Percentiles rank a stretch among this genome's conserved stretches.
Conservation (phyloP, 768 basidiomycete species). For the Grammothele lineata region DNA sequence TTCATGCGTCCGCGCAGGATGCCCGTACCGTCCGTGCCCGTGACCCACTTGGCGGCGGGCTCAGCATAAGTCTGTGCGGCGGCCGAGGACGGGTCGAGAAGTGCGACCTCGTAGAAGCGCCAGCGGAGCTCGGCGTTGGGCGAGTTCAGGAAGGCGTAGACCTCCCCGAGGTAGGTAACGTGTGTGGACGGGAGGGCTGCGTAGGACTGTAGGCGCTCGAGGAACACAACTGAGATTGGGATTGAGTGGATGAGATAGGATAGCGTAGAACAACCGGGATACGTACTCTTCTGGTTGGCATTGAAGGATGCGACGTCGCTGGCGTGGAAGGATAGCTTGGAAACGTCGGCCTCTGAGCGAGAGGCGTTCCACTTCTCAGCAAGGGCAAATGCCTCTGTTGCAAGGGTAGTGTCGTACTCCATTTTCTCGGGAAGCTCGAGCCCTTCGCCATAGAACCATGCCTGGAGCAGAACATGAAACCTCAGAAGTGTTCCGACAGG, state of each 20-base stretch:
- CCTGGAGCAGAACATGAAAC: slow-evolving; percentile 35
- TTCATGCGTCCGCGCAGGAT: slow-evolving; percentile 80
- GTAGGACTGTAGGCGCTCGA: slow-evolving; percentile 71
- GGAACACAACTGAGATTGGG: slow-evolving; percentile 64
- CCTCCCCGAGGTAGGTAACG: slow-evolving; percentile 51
- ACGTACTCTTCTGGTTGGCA: slow-evolving; percentile 71
- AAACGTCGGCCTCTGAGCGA: slow-evolving; percentile 40
- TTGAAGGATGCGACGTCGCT: slow-evolving; percentile 62
- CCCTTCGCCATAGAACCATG: slow-evolving; percentile 84
- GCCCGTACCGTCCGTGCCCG: slow-evolving; percentile 52
- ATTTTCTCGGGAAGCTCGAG: slow-evolving; percentile 65
- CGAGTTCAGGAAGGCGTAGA: slow-evolving; percentile 49
- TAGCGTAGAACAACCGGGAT: slow-evolving; percentile 22
- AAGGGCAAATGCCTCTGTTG: slow-evolving; percentile 63
- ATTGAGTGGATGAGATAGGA: neutral
- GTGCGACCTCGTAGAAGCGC: slow-evolving; percentile 72
- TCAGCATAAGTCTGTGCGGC: slow-evolving; percentile 47
- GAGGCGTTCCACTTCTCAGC: slow-evolving; percentile 73
- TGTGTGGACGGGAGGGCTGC: slow-evolving; percentile 55
- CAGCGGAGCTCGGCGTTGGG: slow-evolving; percentile 74
- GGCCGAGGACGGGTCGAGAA: slow-evolving; percentile 44
- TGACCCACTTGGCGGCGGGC: slow-evolving; percentile 63
- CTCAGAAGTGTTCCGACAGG: neutral
- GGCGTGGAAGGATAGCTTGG: slow-evolving; percentile 49
- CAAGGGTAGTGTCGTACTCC: slow-evolving; percentile 72